Evolutionary conservation across 176 grass and related monocot species (phyloP), one percentile per base, ranked within the genome.

Genomic region (Oryza meyeriana): DNA sequence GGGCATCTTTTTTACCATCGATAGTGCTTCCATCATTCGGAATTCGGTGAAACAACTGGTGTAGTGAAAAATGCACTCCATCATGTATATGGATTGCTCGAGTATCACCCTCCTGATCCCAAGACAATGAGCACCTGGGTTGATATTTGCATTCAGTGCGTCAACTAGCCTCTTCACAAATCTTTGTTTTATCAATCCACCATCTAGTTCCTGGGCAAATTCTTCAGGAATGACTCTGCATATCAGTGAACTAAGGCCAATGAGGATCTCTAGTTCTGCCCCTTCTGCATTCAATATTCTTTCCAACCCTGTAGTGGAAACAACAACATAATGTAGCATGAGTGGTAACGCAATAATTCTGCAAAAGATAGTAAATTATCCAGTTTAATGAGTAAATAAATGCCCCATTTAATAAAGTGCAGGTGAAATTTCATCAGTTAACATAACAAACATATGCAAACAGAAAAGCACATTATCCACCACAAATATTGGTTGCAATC

Each of bases 201-300:
- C 2, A 0, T 66, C 77, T 50, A 79, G 41, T 67, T 79, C 77
- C 26, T 0, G 28, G 1, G 18, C 64, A 35, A 79, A 47, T 0
- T 47, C 76, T 8, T 45, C 10, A 5, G 61, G 76, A 13, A 47
- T 32, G 18, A 32, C 28, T 4, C 2, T 45, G 11, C 76, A 47
- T 24, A 78, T 32, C 2, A 33, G 18, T 66, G 76, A 79, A 47
- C 76, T 45, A n/a, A 79, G 40, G 61, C 76, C 76, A 48, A 47
- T 66, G 1, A 66, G 1, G n/a, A n/a, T n/a, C n/a, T n/a, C n/a
- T n/a, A n/a, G n/a, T n/a, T n/a, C n/a, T n/a, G n/a, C n/a, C n/a
- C n/a, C n/a, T n/a, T n/a, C n/a, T n/a, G n/a, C n/a, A n/a, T n/a
- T n/a, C n/a, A n/a, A n/a, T n/a, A n/a, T 66, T 48, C 28, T n/a